Base-by-base conservation (phyloP, 2,329 filamentous ascomycete genomes). In the Chaetoscypha palmicola region DNA sequence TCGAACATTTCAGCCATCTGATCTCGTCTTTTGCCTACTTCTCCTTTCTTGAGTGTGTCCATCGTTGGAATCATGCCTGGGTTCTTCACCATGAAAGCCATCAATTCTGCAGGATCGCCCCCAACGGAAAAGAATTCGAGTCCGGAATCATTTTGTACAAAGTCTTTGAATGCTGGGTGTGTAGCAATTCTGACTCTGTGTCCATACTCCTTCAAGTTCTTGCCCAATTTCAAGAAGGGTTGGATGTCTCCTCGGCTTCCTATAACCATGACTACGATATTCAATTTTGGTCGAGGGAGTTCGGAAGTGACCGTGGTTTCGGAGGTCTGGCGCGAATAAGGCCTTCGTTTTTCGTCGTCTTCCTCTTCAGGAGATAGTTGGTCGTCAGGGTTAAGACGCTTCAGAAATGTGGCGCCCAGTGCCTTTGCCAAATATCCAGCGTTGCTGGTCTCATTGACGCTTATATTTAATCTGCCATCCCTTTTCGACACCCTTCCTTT, bases 81-180 rank as follows among this genome's bases (percentile, higher is more conserved):
- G 56, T 91, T 90, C 87, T 59, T 90, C 79, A 12, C 60, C 86
- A 92, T 91, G 62, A 89, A 91, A 0, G 83, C 81, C 86, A 91
- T 91, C 1, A 92, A 68, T 62, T 90, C 84, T 0, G 81, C 78
- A 2, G 86, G 86, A 54, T 91, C 81, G 1, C 86, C 86, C 1
- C 86, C 86, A 2, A 90, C 77, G 1, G 77, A 82, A 64, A 90
- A 91, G 65, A 91, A 91, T 54, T 91, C 86, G 0, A 91, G 70
- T 0, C 79, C 82, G 0, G 72, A 79, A 49, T 88, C 82, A 38
- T 81, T 73, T 55, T 86, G 74, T 1, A 91, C 77, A 54, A 90
- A 88, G 0, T 86, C 76, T 37, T 79, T 79, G 61, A 91, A 91
- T 0, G 79, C 79, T 1, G 84, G 83, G 57, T 91, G 86, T 0